These are phyloP conservation scores for Umbelopsis sp. DNA, from an alignment of 192 early-diverging fungal genomes.

Conservation along the genomic window DNA sequence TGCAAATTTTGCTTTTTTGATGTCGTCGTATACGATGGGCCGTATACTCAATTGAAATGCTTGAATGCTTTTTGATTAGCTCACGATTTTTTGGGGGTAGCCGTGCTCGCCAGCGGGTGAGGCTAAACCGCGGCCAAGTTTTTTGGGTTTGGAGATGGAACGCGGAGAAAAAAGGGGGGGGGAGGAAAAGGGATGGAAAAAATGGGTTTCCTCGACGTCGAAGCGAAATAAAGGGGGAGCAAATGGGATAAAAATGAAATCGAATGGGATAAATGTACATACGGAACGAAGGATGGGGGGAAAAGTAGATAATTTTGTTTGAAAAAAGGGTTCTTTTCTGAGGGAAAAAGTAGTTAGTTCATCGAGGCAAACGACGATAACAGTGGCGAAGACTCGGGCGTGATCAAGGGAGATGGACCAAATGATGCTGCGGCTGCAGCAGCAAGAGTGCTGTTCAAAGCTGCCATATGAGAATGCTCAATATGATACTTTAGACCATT, in stretches of 20 bases:
- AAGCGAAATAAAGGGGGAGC: background rate
- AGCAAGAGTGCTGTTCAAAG: conserved; percentile 38
- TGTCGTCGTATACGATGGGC: no score
- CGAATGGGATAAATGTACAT: background rate
- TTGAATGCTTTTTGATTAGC: background rate
- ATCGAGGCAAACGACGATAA: conserved; percentile 3
- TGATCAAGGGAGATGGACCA: conserved; percentile 29
- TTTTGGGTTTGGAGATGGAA: background rate
- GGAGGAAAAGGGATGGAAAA: background rate
- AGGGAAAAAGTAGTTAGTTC: background rate
- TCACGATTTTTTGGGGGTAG: background rate
- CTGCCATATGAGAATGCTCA: conserved; percentile 80
- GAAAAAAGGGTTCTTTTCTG: no score
- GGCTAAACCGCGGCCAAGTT: background rate
- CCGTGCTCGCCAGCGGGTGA: conserved; percentile 19
- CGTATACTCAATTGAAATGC: background rate
- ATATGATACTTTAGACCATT: conserved; percentile 97
- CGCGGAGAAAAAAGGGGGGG: background rate
- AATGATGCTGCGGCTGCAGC: conserved; percentile 27
- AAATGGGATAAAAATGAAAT: background rate
- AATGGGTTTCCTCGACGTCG: background rate
- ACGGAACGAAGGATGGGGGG: no score
- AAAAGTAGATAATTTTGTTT: no score
- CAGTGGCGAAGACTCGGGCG: conserved; percentile 2
- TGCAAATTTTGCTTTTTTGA: no score